phyloP scores from a whole-genome alignment of 1,284 basidiomycete genomes.

The Gomphus sp. region DNA sequence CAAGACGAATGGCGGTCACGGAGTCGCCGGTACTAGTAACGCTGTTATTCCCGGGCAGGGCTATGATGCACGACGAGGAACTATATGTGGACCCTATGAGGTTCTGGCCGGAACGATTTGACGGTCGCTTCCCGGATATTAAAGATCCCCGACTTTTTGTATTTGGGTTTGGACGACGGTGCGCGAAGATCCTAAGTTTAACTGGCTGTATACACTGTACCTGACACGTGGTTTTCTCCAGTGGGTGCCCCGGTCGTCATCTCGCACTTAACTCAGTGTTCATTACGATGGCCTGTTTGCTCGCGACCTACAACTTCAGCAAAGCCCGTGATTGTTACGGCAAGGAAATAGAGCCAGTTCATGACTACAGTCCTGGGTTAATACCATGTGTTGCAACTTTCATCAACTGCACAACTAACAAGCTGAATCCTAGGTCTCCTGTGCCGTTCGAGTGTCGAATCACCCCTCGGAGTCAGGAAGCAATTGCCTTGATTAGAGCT shows the following conservation, averaged over 20 bases:
- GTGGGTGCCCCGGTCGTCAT: slow-evolving; percentile 10
- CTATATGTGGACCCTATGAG: slow-evolving; percentile 11
- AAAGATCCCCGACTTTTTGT: slow-evolving; percentile 11
- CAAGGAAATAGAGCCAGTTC: slow-evolving; percentile 13
- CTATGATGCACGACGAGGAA: slow-evolving; percentile 11
- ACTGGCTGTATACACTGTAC: neutral
- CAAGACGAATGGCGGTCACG: neutral
- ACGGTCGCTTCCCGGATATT: slow-evolving; percentile 7
- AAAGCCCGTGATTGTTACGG: slow-evolving; percentile 23
- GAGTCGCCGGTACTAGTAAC: neutral
- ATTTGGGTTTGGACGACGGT: slow-evolving; percentile 16
- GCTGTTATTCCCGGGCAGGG: slow-evolving; percentile 1
- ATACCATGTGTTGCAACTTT: neutral
- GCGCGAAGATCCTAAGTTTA: neutral
- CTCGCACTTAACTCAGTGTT: slow-evolving; percentile 13
- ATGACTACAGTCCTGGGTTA: neutral
- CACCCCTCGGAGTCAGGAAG: slow-evolving; percentile 20
- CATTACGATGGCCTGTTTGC: slow-evolving; percentile 11
- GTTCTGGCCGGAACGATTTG: slow-evolving; percentile 14
- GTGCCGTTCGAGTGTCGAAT: slow-evolving; percentile 23
- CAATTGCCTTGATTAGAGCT: slow-evolving; percentile 4
- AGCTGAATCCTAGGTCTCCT: slow-evolving; percentile 18
- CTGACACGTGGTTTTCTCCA: neutral
- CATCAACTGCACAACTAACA: neutral
- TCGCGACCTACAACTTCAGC: slow-evolving; percentile 15